Evolutionary conservation across 805 yeast species (phyloP).

Genomic region (Ogataea populi-albae): DNA sequence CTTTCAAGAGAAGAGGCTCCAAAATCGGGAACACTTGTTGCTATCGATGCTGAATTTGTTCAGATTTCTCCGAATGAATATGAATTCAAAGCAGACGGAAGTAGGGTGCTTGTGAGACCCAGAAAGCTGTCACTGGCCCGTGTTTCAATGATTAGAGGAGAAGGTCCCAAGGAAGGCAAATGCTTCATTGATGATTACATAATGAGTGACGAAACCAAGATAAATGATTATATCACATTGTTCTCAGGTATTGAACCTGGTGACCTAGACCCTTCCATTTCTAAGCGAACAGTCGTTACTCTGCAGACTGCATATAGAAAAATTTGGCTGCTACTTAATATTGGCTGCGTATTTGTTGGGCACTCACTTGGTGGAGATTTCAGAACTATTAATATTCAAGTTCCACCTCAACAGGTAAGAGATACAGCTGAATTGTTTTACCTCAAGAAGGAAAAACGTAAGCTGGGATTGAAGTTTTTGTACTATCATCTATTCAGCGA

Average conservation of each 20-base stretch:
- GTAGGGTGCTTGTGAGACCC: constrained; percentile 68
- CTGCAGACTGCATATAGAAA: constrained; percentile 82
- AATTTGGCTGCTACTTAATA: constrained; percentile 83
- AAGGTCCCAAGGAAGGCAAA: constrained; percentile 61
- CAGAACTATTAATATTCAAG: constrained; percentile 86
- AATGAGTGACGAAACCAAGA: constrained; percentile 56
- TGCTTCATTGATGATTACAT: constrained; percentile 95
- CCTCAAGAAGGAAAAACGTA: constrained; percentile 70
- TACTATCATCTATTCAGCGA: constrained; percentile 74
- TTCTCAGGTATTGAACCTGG: constrained; percentile 94
- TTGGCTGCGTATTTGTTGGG: constrained; percentile 92
- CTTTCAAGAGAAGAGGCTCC: constrained; percentile 72
- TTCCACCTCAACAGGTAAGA: constrained; percentile 79
- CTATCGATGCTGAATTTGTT: constrained; percentile 97
- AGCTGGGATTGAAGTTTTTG: constrained; percentile 78
- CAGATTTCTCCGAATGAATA: constrained; percentile 71
- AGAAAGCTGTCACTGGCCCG: constrained; percentile 78
- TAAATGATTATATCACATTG: constrained; percentile 83
- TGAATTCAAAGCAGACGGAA: constrained; percentile 74
- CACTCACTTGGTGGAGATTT: constrained; percentile 92
- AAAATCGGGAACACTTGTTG: constrained; percentile 69
- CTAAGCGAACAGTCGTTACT: constrained; percentile 69
- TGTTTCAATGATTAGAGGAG: constrained; percentile 79
- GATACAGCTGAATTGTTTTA: constrained; percentile 85
- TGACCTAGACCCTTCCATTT: constrained; percentile 70